Conservation (phyloP, 768 basidiomycete genomes). For the Russula compacta region DNA sequence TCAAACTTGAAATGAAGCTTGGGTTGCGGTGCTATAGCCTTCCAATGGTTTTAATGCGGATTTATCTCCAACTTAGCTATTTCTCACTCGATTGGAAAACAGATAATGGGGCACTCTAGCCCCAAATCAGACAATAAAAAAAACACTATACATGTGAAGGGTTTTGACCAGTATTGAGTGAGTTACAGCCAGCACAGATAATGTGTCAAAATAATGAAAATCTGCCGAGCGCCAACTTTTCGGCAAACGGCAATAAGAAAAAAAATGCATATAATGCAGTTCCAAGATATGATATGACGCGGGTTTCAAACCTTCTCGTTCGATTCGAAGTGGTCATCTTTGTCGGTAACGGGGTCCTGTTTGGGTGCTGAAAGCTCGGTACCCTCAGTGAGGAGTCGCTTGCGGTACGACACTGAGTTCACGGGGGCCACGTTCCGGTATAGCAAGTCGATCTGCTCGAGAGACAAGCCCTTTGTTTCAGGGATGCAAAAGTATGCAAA, state of each 20-base stretch:
- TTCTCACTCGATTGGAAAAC: no score
- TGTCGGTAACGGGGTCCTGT: not conserved
- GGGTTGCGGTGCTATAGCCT: no score
- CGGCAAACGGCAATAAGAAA: not conserved
- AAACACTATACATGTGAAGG: no score
- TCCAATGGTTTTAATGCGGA: no score
- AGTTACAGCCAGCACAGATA: no score
- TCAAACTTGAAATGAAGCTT: no score
- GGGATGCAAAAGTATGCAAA: constrained; percentile 79
- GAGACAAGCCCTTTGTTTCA: constrained; percentile 74
- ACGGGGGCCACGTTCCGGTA: constrained; percentile 57
- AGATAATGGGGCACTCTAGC: no score
- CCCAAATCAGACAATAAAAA: no score
- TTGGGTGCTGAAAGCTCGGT: not conserved
- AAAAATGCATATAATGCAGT: not conserved
- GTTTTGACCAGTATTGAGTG: no score
- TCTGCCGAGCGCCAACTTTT: no score
- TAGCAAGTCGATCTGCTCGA: constrained; percentile 78
- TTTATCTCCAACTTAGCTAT: no score
- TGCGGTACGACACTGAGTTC: constrained; percentile 33
- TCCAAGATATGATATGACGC: not conserved
- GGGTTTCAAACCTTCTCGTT: constrained; percentile 9
- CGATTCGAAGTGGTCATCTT: not conserved
- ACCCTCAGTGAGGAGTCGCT: constrained; percentile 21
- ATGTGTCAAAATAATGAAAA: no score